phyloP scores from a whole-genome alignment of 495 filamentous ascomycete species.

The Glonium stellatum region DNA sequence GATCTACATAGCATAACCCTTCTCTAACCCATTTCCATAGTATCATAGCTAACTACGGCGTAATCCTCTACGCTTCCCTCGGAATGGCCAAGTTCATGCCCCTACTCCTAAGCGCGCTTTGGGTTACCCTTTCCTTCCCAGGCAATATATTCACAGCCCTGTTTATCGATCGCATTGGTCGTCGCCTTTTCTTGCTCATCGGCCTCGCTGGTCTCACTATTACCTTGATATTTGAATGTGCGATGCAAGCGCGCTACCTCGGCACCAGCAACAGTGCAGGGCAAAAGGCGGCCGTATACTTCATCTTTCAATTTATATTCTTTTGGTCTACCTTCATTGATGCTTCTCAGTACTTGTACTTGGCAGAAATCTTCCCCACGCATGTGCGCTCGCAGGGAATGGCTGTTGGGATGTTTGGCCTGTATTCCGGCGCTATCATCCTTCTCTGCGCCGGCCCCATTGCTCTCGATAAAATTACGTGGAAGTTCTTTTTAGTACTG shows the following conservation, averaged over 20 bases:
- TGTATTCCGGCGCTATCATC: conserved; percentile 41
- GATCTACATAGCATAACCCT: too few relatives aligned
- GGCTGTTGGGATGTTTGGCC: conserved; percentile 42
- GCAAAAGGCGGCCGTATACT: conserved; percentile 43
- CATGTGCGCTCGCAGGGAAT: conserved; percentile 45
- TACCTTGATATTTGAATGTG: conserved; percentile 39
- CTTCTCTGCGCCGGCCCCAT: conserved; percentile 39
- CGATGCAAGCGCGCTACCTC: conserved; percentile 40
- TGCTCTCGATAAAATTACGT: conserved; percentile 40
- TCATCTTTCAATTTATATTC: conserved; percentile 44
- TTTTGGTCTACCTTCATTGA: conserved; percentile 46
- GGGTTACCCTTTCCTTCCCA: conserved; percentile 43
- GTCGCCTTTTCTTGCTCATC: conserved; percentile 42
- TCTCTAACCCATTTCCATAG: too few relatives aligned
- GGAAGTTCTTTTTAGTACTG: conserved; percentile 47
- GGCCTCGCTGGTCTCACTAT: conserved; percentile 39
- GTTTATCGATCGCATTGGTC: conserved; percentile 43
- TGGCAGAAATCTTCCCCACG: conserved; percentile 48
- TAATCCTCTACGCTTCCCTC: conserved; percentile 44
- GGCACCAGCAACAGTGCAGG: conserved; percentile 43
- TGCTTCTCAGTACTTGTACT: conserved; percentile 47
- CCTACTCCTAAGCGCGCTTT: conserved; percentile 44
- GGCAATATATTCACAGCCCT: conserved; percentile 45
- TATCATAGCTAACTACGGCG: conserved; percentile 45
- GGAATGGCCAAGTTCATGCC: conserved; percentile 43